These are phyloP conservation scores for Laguncularia racemosa DNA, from an alignment of 345 rosid species.

Conservation along the genomic window DNA sequence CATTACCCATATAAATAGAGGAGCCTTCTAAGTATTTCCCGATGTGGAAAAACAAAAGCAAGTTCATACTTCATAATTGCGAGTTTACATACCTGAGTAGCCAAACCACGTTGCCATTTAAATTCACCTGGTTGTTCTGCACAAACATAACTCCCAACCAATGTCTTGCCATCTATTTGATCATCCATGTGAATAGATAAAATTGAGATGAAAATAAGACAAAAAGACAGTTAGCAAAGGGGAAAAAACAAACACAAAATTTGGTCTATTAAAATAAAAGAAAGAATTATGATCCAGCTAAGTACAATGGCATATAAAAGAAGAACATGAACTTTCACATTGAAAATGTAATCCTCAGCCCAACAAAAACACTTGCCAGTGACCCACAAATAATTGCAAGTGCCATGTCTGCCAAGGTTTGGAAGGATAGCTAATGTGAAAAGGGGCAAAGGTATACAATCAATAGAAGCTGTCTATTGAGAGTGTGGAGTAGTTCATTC, in stretches of 20 bases:
- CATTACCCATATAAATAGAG: no score
- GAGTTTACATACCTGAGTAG: conserved; percentile 65
- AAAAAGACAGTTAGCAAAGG: background rate
- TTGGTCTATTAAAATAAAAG: background rate
- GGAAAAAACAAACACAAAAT: background rate
- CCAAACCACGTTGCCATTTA: conserved; percentile 96
- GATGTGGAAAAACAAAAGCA: conserved; percentile 3
- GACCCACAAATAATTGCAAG: no score
- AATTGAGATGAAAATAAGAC: conserved; percentile 3
- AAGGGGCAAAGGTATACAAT: no score
- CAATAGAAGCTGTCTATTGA: no score
- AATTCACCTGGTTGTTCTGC: conserved; percentile 96
- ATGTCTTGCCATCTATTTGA: conserved; percentile 90
- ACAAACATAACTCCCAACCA: conserved; percentile 89
- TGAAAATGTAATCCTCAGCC: no score
- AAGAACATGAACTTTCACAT: no score
- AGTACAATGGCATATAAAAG: background rate
- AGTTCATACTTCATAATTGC: conserved; percentile 5
- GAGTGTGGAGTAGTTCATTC: no score
- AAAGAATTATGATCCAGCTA: background rate
- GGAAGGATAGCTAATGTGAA: no score
- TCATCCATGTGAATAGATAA: conserved; percentile 91
- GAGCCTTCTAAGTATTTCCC: no score
- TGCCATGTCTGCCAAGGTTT: no score
- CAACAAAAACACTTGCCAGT: no score